These are phyloP conservation scores for Lactifluus subvellereus DNA, from an alignment of 768 basidiomycete genomes.

Conservation along the genomic window DNA sequence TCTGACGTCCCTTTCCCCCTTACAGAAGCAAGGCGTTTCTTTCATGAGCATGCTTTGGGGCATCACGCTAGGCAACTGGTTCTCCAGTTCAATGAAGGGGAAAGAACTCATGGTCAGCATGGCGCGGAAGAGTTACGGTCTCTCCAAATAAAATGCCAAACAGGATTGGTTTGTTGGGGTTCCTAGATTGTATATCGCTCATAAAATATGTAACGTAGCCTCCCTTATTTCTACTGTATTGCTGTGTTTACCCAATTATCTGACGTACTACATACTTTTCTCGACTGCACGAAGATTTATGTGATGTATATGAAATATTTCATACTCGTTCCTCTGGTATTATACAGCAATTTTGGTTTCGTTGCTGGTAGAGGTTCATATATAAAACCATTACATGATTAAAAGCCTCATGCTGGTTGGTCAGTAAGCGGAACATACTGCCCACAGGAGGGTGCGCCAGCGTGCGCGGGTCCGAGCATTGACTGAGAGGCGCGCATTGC, in stretches of 20 bases:
- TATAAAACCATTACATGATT: no score
- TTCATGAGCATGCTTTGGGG: constrained; percentile 18
- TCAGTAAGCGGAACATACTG: no score
- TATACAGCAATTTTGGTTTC: no score
- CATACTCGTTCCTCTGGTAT: no score
- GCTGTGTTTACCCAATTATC: background rate
- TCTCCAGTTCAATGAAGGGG: constrained; percentile 17
- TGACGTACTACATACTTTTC: background rate
- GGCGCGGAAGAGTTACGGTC: background rate
- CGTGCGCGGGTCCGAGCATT: no score
- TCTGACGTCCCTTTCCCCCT: background rate
- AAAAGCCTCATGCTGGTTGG: no score
- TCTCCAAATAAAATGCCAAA: background rate
- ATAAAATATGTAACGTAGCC: constrained; percentile 5
- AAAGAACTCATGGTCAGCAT: constrained; percentile 13
- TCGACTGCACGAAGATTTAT: background rate
- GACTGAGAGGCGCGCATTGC: no score
- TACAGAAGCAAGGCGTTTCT: background rate
- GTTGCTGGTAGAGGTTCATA: no score
- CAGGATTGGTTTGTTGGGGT: background rate
- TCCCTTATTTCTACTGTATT: background rate
- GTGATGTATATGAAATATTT: no score
- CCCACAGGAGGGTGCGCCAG: no score
- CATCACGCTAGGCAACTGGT: constrained; percentile 20
- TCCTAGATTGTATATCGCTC: background rate